Conservation (phyloP, 495 filamentous ascomycete species). For the Endocarpon pusillum region DNA sequence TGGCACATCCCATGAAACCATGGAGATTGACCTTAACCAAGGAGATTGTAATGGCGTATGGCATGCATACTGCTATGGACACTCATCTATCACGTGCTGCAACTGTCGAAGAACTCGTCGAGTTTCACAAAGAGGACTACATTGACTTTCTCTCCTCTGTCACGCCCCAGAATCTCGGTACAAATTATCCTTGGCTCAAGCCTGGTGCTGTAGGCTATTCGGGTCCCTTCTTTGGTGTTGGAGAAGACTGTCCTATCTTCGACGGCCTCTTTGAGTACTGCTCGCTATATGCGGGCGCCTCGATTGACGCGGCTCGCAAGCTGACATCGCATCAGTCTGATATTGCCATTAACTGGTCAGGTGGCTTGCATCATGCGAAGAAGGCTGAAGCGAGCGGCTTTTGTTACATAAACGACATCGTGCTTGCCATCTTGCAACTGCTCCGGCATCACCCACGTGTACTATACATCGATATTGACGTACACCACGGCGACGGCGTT, state of each 20-base stretch:
- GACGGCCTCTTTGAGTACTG: constrained; percentile 92
- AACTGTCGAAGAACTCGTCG: constrained; percentile 68
- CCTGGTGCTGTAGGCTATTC: constrained; percentile 14
- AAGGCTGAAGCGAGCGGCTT: constrained; percentile 88
- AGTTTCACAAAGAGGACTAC: constrained; percentile 81
- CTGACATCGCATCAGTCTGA: constrained; percentile 71
- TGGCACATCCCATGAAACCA: constrained; percentile 94
- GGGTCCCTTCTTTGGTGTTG: constrained; percentile 55
- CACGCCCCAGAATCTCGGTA: constrained; percentile 29
- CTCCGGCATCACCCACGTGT: constrained; percentile 77
- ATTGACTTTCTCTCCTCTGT: constrained; percentile 56
- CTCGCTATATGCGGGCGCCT: constrained; percentile 78
- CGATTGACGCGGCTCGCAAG: constrained; percentile 80
- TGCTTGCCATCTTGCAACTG: constrained; percentile 81
- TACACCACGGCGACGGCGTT: constrained; percentile 94
- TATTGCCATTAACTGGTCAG: constrained; percentile 98
- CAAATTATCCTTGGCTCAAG: too few species aligned
- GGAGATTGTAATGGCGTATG: constrained; percentile 80
- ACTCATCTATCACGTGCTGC: constrained; percentile 67
- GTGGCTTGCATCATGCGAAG: constrained; percentile 93
- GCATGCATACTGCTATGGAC: constrained; percentile 93
- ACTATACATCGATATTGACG: constrained; percentile 95
- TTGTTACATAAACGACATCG: constrained; percentile 98
- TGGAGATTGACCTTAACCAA: constrained; percentile 94
- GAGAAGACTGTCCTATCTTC: constrained; percentile 91